Evolutionary conservation across 805 yeast species (phyloP).

Genomic region (Pichia rugopelliculosa): DNA sequence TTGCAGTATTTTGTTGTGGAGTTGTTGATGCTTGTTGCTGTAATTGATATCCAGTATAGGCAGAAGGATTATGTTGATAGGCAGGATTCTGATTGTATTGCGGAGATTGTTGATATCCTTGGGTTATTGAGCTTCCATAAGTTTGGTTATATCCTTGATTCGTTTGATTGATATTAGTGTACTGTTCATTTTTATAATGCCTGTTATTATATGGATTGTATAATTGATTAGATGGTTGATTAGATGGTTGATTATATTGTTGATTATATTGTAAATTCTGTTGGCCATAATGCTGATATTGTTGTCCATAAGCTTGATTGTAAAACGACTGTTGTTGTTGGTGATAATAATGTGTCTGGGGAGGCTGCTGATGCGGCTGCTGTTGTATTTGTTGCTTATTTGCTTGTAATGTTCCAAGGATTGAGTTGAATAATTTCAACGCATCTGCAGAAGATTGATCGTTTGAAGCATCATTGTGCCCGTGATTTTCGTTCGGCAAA

Average conservation of each 20-base stretch:
- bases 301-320: not conserved
- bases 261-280: not conserved
- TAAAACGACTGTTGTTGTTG: not conserved
- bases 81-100: not conserved
- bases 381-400: not conserved
- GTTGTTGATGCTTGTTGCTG: not conserved
- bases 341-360: not conserved
- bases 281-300: not conserved
- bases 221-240: not conserved
- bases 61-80: not conserved
- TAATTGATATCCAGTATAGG: not conserved
- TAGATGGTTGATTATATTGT: not conserved
- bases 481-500: not conserved
- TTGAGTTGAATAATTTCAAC: slow-evolving; percentile 1
- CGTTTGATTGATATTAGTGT: no score
- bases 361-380: not conserved
- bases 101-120: not conserved
- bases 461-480: not conserved
- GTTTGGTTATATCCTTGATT: not conserved
- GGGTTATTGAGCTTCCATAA: not conserved
- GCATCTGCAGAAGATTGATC: slow-evolving; percentile 5
- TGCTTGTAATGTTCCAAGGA: slow-evolving; percentile 1
- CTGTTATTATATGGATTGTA: not conserved
- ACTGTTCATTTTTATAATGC: not conserved
- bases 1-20: not conserved